Evolutionary conservation across 208 protist species (phyloP), one percentile per base, ranked within the genome.

Genomic region (Acanthamoeba culbertsoni): DNA sequence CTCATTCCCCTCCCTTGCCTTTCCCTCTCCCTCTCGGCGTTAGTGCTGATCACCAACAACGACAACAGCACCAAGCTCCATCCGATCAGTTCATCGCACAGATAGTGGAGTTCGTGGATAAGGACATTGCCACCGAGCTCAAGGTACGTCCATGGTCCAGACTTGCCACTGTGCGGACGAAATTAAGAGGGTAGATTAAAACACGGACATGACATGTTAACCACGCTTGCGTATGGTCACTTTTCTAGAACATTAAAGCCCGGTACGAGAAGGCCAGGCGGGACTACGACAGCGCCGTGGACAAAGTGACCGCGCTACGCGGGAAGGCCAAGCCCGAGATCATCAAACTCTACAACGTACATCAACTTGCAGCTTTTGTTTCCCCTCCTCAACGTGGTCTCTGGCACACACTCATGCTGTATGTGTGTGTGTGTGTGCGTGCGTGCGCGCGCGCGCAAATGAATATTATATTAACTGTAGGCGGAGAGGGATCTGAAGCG

Each of bases 341-440:
- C 26, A 82, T 82, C 71, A 82, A 82, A 82, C 71, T 82, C 8
- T 82, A 82, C 71, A 82, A 82, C n/a, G 71, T 82, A 33, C 45
- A 37, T 37, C n/a, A n/a, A n/a, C 55, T 43, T 33, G 48, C 48
- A 55, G n/a, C n/a, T n/a, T n/a, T n/a, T n/a, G n/a, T n/a, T n/a
- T n/a, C n/a, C n/a, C n/a, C n/a, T n/a, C n/a, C n/a, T n/a, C n/a
- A n/a, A n/a, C n/a, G n/a, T n/a, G n/a, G n/a, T n/a, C n/a, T n/a
- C n/a, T n/a, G n/a, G n/a, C n/a, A n/a, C 48, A 55, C 18, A 18
- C 48, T 55, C 12, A 18, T 55, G 48, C 48, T 55, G 48, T 23
- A 8, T 55, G 48, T 55, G 12, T 8, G 48, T 18, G 48, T 68
- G n/a, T 68, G 28, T 33, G 59, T 10, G 12, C 59, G 14, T 33